Evolutionary conservation across 345 rosid genomes (phyloP), one percentile per base, ranked within the genome.

Genomic region (Lepidium africanum): DNA sequence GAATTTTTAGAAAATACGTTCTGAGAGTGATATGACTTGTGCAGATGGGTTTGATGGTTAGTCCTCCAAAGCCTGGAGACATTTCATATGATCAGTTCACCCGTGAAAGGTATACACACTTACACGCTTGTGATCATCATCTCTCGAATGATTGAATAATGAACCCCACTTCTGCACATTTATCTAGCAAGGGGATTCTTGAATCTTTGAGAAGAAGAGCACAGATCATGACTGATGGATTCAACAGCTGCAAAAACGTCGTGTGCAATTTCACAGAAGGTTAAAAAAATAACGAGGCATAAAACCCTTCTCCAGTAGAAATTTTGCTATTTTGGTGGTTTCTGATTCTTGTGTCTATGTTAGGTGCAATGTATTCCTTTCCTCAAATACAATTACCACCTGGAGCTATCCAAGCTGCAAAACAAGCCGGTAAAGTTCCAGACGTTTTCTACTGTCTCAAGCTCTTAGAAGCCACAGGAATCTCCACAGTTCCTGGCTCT

Each of bases 341-440:
- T 41, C 14, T 59, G 67, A 66, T 66, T 50, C 39, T 33, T 61
- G 23, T 55, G 41, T 56, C 47, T 36, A 35, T 10, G 55, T 48
- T 65, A 94, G 99, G 99, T 77, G 99, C 99, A 52, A 94, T 94
- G 97, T 94, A 94, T 73, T 94, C 99, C 7, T 94, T 94, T 76
- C 99, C 99, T 72, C 99, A 94, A 91, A 81, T 94, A 67, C 73
- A 77, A 10, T 46, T 94, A 70, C 99, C 99, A 38, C 87, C 91
- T 3, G 86, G 77, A 73, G 99, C 97, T 30, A 77, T 88, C 27
- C 95, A 90, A 82, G 97, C 91, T 15, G 99, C 97, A 46, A 84
- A 83, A 58, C 67, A 51, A 69, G 87, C 91, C 10, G 96, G 89
- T 45, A 90, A 87, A 72, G 95, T 88, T 21, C 88, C 99, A 0